Conservation (phyloP, 129 eudicot genomes). For the Flaveria trinervia region DNA sequence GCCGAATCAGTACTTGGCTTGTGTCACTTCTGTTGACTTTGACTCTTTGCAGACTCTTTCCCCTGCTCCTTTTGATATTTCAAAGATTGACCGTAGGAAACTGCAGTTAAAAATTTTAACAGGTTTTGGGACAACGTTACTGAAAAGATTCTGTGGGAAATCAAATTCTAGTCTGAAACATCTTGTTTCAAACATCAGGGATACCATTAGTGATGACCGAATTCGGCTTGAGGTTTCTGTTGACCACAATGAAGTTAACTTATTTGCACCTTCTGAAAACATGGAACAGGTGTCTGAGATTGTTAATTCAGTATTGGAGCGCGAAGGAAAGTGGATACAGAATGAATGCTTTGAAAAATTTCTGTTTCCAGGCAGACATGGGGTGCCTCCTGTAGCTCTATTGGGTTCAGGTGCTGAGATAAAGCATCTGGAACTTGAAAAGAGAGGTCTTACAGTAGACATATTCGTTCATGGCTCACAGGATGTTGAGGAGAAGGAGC, state of each 20-base stretch:
- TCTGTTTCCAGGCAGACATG: constrained; percentile 61
- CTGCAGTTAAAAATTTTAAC: constrained; percentile 49
- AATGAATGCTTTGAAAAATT: constrained; percentile 82
- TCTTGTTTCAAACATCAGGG: constrained; percentile 58
- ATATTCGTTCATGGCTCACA: constrained; percentile 42
- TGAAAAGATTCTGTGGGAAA: constrained; percentile 84
- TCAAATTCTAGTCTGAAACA: constrained; percentile 43
- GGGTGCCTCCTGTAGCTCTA: constrained; percentile 66
- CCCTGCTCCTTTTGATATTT: constrained; percentile 65
- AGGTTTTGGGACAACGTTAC: constrained; percentile 58
- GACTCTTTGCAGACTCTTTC: constrained; percentile 55
- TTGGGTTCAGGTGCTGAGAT: constrained; percentile 91
- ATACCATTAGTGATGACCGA: constrained; percentile 52
- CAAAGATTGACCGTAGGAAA: constrained; percentile 47
- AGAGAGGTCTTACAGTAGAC: constrained; percentile 74
- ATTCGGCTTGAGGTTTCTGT: constrained; percentile 67
- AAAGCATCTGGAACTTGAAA: constrained; percentile 82
- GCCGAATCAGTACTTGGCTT: constrained; percentile 64
- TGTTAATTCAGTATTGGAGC: constrained; percentile 52
- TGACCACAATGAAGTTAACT: constrained; percentile 51
- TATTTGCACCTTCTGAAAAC: constrained; percentile 61
- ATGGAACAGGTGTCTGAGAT: constrained; percentile 48
- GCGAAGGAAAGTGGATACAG: constrained; percentile 57
- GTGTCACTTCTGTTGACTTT: constrained; percentile 67
- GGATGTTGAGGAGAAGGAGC: constrained; percentile 65